These are phyloP conservation scores for Escallonia rubra DNA, from an alignment of 129 eudicot genomes.

Conservation along the genomic window DNA sequence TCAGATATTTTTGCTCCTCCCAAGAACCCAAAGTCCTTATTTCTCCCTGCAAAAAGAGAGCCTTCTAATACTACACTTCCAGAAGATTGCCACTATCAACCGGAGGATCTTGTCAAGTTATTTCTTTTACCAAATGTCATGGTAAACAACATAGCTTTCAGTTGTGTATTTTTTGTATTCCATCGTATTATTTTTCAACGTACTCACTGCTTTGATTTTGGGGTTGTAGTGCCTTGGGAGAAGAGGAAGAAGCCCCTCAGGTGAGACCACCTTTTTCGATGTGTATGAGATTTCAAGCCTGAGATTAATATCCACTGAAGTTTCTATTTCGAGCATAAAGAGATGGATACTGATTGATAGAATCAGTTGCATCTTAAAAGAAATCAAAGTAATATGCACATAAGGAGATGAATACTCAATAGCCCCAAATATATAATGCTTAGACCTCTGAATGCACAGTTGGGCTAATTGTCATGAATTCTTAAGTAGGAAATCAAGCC, in stretches of 20 bases:
- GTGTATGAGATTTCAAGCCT: not conserved
- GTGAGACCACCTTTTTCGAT: conserved; percentile 24
- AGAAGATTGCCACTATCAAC: conserved; percentile 93
- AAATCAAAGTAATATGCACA: no score
- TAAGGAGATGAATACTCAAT: no score
- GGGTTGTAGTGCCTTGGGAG: conserved; percentile 71
- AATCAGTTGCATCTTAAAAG: no score
- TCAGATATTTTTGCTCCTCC: conserved; percentile 62
- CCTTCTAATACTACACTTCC: conserved; percentile 80
- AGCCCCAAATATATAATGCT: no score
- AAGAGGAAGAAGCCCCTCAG: conserved; percentile 53
- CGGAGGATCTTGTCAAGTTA: conserved; percentile 84
- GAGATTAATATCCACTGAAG: no score
- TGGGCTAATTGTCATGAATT: no score
- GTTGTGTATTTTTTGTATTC: not conserved
- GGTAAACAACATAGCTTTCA: conserved; percentile 33
- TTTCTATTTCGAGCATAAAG: no score
- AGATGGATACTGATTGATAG: no score
- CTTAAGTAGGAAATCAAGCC: no score
- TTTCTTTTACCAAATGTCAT: conserved; percentile 69
- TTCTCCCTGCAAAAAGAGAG: conserved; percentile 56
- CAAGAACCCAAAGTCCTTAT: conserved; percentile 59
- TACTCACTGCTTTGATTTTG: conserved; percentile 5
- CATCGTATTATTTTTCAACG: not conserved
- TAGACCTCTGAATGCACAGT: no score